A percentile compares a stretch with the other conserved stretches of the same genome.
phyloP scores from a whole-genome alignment of 192 early-diverging fungal species.

The Allomyces macrogynus region DNA sequence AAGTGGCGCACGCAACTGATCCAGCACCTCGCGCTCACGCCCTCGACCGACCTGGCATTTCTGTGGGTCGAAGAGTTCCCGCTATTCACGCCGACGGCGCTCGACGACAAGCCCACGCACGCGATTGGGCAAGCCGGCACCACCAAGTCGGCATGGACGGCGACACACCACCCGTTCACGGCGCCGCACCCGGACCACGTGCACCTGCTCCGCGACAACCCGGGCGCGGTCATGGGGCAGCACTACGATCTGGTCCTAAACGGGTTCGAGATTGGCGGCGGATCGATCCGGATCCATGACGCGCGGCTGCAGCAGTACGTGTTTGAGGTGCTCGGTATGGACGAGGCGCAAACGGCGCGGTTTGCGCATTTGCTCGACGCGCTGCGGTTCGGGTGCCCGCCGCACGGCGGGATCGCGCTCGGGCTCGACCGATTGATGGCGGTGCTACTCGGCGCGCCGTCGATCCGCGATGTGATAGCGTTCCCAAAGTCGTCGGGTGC shows the following conservation, averaged over 20 bases:
- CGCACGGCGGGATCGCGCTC: conserved; percentile 74
- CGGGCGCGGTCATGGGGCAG: conserved; percentile 34
- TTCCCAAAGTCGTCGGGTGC: conserved; percentile 74
- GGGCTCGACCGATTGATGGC: conserved; percentile 59
- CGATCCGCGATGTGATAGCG: conserved; percentile 78
- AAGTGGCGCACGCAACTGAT: not conserved
- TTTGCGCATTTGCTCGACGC: conserved; percentile 70
- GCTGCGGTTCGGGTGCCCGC: conserved; percentile 63
- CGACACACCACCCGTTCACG: conserved; percentile 88
- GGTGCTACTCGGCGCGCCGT: conserved; percentile 42
- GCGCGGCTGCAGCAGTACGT: conserved; percentile 51
- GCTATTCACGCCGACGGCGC: conserved; percentile 43
- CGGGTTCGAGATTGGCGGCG: conserved; percentile 77
- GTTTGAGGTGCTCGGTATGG: conserved; percentile 26
- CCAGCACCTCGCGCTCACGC: conserved; percentile 12
- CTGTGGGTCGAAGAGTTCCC: conserved; percentile 81
- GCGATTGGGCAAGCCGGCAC: not conserved
- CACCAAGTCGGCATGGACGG: conserved; percentile 10
- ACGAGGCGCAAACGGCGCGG: conserved; percentile 21
- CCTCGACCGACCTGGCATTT: conserved; percentile 25
- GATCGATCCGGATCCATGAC: conserved; percentile 71
- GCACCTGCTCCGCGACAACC: conserved; percentile 18
- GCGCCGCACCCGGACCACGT: conserved; percentile 52
- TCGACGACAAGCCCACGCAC: conserved; percentile 6
- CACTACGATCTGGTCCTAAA: conserved; percentile 84